Evolutionary conservation across 176 grass and related monocot species (phyloP).

Genomic region (Aegilops speltoides): DNA sequence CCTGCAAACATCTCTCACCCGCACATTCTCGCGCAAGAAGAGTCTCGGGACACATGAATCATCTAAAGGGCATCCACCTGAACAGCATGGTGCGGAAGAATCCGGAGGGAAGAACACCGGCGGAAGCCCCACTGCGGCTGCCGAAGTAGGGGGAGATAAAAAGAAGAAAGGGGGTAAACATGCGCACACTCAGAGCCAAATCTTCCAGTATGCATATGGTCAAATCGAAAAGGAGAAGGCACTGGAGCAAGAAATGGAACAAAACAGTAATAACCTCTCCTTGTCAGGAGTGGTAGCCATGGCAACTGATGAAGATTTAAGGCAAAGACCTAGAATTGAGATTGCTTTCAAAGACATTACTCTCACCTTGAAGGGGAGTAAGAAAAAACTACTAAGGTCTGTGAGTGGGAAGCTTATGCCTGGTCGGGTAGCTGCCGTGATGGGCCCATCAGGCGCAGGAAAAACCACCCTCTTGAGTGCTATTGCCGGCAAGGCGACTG

Average conservation of each 20-base stretch:
- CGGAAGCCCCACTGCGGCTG: constrained; percentile 34
- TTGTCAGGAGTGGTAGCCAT: constrained; percentile 90
- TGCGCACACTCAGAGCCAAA: constrained; percentile 84
- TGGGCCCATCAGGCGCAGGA: constrained; percentile 92
- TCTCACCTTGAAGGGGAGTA: constrained; percentile 83
- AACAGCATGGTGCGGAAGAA: constrained; percentile 11
- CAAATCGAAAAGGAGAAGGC: constrained; percentile 94
- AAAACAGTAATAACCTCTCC: constrained; percentile 59
- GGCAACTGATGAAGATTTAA: constrained; percentile 71
- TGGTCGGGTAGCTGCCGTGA: constrained; percentile 79
- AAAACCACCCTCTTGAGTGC: constrained; percentile 93
- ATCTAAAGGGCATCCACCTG: constrained; percentile 27
- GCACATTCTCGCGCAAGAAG: constrained; percentile 85
- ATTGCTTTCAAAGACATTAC: constrained; percentile 86
- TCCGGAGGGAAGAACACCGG: constrained; percentile 47
- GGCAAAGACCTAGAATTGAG: constrained; percentile 64
- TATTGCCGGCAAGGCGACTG: constrained; percentile 80
- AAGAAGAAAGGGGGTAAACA: constrained; percentile 70
- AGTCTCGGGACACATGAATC: constrained; percentile 39
- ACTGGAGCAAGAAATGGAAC: constrained; percentile 40
- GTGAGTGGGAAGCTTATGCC: constrained; percentile 86
- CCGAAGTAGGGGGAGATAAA: constrained; percentile 44
- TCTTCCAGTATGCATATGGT: constrained; percentile 93
- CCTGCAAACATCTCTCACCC: constrained; percentile 61
- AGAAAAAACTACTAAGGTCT: constrained; percentile 71